Evolutionary conservation across 176 grass and related monocot species (phyloP).

Genomic region (Eleusine indica): DNA sequence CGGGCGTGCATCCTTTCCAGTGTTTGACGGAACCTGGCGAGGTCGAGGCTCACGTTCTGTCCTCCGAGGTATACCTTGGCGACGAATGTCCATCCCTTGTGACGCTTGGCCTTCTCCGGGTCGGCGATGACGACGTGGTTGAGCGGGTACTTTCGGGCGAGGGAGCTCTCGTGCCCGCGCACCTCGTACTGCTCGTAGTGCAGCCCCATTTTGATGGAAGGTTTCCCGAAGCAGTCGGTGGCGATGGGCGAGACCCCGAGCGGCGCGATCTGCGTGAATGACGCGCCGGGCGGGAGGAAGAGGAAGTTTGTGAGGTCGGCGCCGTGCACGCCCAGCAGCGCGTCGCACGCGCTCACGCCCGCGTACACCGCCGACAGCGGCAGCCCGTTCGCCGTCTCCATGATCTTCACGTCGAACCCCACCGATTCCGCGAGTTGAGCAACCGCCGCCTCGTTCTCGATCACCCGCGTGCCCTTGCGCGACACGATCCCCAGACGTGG

Average conservation of each 20-base stretch:
- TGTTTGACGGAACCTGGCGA: conserved; percentile 33
- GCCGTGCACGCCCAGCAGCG: conserved; percentile 77
- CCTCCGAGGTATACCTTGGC: conserved; percentile 49
- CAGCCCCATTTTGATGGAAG: conserved; percentile 51
- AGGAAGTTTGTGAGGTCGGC: conserved; percentile 73
- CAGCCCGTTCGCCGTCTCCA: conserved; percentile 43
- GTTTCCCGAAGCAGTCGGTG: conserved; percentile 46
- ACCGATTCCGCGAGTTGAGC: neutral
- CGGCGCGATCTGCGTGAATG: conserved; percentile 61
- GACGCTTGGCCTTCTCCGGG: conserved; percentile 35
- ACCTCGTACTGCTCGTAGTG: conserved; percentile 66
- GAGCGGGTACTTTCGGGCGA: conserved; percentile 26
- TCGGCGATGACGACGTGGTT: conserved; percentile 44
- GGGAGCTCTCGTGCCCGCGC: conserved; percentile 56
- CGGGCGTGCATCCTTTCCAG: conserved; percentile 32
- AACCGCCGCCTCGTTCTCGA: conserved; percentile 67
- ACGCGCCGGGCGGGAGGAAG: conserved; percentile 57
- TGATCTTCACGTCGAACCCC: conserved; percentile 61
- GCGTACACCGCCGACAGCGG: conserved; percentile 43
- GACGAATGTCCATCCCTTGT: conserved; percentile 35
- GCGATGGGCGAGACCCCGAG: conserved; percentile 42
- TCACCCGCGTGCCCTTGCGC: conserved; percentile 60
- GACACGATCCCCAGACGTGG: conserved; percentile 60
- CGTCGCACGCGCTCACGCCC: conserved; percentile 57
- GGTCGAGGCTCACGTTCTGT: conserved; percentile 69